Conservation (phyloP, 2,329 filamentous ascomycete species). For the Trichoderma polysporum region DNA sequence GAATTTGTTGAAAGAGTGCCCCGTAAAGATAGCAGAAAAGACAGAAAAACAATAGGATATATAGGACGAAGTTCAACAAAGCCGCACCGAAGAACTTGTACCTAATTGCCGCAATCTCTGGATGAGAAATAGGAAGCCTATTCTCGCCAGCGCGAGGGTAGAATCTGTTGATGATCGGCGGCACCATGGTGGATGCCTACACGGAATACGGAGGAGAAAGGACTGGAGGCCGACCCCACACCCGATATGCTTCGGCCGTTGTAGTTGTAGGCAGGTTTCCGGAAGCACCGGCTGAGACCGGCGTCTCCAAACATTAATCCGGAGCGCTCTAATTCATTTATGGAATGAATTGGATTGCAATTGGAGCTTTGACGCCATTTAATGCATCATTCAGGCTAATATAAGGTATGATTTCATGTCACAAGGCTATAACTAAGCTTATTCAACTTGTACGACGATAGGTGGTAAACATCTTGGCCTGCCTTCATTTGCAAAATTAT, state of each 20-base stretch:
- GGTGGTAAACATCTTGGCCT: too few relatives aligned
- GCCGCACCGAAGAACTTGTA: conserved; percentile 24
- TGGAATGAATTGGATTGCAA: too few relatives aligned
- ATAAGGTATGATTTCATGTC: too few relatives aligned
- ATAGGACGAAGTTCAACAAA: conserved; percentile 32
- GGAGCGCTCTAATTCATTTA: neutral
- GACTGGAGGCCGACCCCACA: neutral
- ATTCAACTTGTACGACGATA: too few relatives aligned
- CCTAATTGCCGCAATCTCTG: conserved; percentile 13
- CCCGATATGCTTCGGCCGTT: neutral
- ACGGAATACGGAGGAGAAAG: neutral
- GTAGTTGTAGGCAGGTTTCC: neutral
- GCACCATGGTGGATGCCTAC: neutral
- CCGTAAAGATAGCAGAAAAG: conserved; percentile 29
- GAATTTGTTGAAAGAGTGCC: conserved; percentile 25
- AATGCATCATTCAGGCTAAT: too few relatives aligned
- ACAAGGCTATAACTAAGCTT: too few relatives aligned
- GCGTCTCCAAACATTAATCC: neutral
- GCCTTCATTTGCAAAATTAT: too few relatives aligned
- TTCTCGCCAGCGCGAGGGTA: conserved; percentile 24
- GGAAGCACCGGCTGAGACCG: neutral
- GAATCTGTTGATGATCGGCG: neutral
- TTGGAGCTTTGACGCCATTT: too few relatives aligned
- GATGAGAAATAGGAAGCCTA: conserved; percentile 14
- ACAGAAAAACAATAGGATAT: conserved; percentile 39